Evolutionary conservation across 108 stramenopile genomes (phyloP).

Genomic region (Fragilariopsis cylindrus): DNA sequence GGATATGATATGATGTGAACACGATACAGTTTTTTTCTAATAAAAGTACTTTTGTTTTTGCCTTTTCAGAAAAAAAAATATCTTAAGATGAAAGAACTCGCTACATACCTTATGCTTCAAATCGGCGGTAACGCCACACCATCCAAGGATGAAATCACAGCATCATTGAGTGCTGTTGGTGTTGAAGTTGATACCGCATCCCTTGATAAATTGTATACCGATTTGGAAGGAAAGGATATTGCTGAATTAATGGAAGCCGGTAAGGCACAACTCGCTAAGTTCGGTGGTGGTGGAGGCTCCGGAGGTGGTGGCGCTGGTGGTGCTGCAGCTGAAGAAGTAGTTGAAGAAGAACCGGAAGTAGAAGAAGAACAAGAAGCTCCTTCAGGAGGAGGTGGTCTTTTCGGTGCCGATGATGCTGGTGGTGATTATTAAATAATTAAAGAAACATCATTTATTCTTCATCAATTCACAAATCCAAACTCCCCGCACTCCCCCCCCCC

Average conservation of each 20-base stretch:
- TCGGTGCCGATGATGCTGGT: constrained; percentile 65
- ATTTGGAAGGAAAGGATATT: constrained; percentile 96
- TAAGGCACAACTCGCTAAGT: constrained; percentile 84
- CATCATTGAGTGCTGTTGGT: constrained; percentile 86
- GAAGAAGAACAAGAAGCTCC: constrained; percentile 75
- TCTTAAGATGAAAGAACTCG: constrained; percentile 91
- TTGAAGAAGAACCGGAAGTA: constrained; percentile 48
- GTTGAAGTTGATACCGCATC: constrained; percentile 83
- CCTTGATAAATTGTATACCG: constrained; percentile 68
- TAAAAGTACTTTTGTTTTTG: background rate
- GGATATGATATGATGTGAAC: background rate
- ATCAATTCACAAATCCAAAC: no score
- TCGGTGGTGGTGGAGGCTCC: constrained; percentile 94
- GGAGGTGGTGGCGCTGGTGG: constrained; percentile 73
- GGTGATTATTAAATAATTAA: constrained; percentile 71
- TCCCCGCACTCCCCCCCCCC: no score
- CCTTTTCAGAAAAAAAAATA: background rate
- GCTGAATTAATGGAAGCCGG: constrained; percentile 84
- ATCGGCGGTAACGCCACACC: constrained; percentile 95
- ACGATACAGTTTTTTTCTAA: background rate
- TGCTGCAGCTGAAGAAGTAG: constrained; percentile 71
- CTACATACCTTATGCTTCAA: constrained; percentile 92
- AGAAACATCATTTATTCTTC: no score
- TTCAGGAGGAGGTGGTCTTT: constrained; percentile 60
- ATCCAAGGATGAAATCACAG: constrained; percentile 91